These are phyloP conservation scores for Pinus tabuliformis DNA, from an alignment of 75 land plant species.

Conservation along the genomic window DNA sequence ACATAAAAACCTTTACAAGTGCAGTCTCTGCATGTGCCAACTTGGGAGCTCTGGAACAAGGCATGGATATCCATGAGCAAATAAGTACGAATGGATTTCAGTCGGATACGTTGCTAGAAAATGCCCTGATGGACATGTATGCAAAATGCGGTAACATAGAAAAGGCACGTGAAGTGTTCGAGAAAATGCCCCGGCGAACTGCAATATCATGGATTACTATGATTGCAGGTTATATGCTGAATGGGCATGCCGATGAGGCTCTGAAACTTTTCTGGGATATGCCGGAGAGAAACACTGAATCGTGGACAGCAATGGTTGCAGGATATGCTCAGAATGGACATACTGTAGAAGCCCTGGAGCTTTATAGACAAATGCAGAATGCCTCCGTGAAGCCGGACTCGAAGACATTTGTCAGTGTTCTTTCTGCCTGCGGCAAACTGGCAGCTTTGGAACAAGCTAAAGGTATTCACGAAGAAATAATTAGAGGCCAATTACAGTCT, in stretches of 20 bases:
- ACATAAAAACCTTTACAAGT: slow-evolving; percentile 49
- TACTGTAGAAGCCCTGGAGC: slow-evolving; percentile 23
- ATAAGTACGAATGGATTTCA: slow-evolving; percentile 10
- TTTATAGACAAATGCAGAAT: slow-evolving; percentile 26
- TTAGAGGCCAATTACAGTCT: neutral
- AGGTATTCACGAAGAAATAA: slow-evolving; percentile 3
- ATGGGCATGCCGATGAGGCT: too few relatives aligned
- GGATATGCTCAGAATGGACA: slow-evolving; percentile 21
- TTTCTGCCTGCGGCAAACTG: slow-evolving; percentile 9
- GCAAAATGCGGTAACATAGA: slow-evolving; percentile 31
- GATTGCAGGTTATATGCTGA: too few relatives aligned
- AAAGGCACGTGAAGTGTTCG: slow-evolving; percentile 35
- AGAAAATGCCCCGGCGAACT: neutral
- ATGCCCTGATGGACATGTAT: slow-evolving; percentile 57
- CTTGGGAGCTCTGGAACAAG: slow-evolving; percentile 26
- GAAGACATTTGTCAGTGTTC: slow-evolving; percentile 5
- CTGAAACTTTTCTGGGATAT: neutral
- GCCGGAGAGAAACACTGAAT: slow-evolving; percentile 16
- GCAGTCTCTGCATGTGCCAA: slow-evolving; percentile 44
- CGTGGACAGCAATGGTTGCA: slow-evolving; percentile 38
- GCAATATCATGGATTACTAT: too few relatives aligned
- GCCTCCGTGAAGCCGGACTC: slow-evolving; percentile 6
- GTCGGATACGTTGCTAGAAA: slow-evolving; percentile 13
- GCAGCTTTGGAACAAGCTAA: slow-evolving; percentile 11
- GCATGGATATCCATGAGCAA: slow-evolving; percentile 20